A percentile compares a stretch with the other conserved stretches of the same genome.
phyloP scores from a whole-genome alignment of 805 yeast species.

The Wickerhamiella siamensis region DNA sequence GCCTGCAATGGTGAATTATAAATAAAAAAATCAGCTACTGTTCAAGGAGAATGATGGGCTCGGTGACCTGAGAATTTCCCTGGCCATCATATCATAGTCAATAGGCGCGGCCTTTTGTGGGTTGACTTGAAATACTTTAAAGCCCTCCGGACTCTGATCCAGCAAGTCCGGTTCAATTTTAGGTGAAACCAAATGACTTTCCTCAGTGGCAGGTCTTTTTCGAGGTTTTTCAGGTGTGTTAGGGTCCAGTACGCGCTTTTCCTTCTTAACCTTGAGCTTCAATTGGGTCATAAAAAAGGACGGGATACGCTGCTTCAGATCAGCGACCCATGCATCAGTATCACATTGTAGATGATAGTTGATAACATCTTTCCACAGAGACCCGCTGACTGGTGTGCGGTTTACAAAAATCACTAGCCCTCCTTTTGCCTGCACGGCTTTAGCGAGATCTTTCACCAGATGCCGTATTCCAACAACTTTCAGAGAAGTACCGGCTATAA shows the following conservation, averaged over 20 bases:
- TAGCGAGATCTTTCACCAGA: conserved; percentile 55
- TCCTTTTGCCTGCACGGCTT: conserved; percentile 53
- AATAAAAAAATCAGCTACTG: background rate
- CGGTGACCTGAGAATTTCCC: background rate
- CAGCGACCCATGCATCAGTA: conserved; percentile 67
- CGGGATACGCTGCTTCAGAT: conserved; percentile 41
- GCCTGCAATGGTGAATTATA: background rate
- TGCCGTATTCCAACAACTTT: conserved; percentile 81
- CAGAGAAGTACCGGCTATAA: conserved; percentile 88
- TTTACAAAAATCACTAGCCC: conserved; percentile 72
- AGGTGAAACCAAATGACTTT: background rate
- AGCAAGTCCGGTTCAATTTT: background rate
- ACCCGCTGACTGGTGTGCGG: conserved; percentile 40
- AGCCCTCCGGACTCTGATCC: background rate
- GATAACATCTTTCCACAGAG: conserved; percentile 54
- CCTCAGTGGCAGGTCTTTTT: background rate
- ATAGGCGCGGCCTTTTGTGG: background rate
- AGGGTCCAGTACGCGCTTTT: background rate
- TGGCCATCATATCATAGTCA: background rate
- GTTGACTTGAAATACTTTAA: background rate
- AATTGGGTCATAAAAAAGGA: conserved; percentile 44
- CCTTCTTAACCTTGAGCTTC: conserved; percentile 9
- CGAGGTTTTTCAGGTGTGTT: background rate
- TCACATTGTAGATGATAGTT: conserved; percentile 71
- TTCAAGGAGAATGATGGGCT: background rate